Percentiles rank a stretch among this genome's conserved stretches.
Evolutionary conservation across 2,329 filamentous ascomycete genomes (phyloP).

Genomic region (Penicillium sclerotiorum): DNA sequence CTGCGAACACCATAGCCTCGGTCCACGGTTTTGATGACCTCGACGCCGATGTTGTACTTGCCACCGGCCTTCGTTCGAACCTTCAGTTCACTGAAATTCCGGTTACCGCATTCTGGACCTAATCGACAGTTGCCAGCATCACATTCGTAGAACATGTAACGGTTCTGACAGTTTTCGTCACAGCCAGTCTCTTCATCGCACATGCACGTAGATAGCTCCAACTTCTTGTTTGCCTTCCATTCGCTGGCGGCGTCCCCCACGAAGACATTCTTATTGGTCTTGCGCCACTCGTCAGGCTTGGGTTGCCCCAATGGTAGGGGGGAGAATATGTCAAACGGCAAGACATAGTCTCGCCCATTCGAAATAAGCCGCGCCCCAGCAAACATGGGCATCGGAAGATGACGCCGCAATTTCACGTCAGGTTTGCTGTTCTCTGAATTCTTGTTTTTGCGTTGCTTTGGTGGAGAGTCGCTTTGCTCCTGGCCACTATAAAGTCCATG

Average conservation of each 20-base stretch:
- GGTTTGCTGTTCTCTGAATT: conserved; percentile 36
- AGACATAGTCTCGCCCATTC: conserved; percentile 76
- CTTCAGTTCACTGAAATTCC: conserved; percentile 79
- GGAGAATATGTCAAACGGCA: conserved; percentile 88
- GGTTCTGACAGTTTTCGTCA: conserved; percentile 87
- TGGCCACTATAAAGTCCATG: conserved; percentile 90
- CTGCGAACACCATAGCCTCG: conserved; percentile 90
- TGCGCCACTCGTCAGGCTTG: conserved; percentile 90
- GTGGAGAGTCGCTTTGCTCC: conserved; percentile 52
- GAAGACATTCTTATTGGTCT: conserved; percentile 90
- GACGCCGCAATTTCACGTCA: conserved; percentile 38
- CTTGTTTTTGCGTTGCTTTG: conserved; percentile 53
- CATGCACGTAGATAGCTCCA: conserved; percentile 76
- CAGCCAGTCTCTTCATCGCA: conserved; percentile 79
- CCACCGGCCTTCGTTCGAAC: conserved; percentile 75
- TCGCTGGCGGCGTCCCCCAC: conserved; percentile 78
- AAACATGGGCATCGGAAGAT: conserved; percentile 77
- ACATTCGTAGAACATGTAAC: conserved; percentile 97
- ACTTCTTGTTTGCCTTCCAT: conserved; percentile 78
- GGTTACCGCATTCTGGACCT: conserved; percentile 79
- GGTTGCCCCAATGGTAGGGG: conserved; percentile 83
- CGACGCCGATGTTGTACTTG: conserved; percentile 88
- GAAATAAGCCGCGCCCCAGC: conserved; percentile 71
- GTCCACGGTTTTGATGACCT: conserved; percentile 87
- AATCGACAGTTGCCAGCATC: conserved; percentile 86